A percentile compares a stretch with the other conserved stretches of the same genome.
Conservation (phyloP, 2,329 filamentous ascomycete genomes). For the Xylariomycetidae sp. region DNA sequence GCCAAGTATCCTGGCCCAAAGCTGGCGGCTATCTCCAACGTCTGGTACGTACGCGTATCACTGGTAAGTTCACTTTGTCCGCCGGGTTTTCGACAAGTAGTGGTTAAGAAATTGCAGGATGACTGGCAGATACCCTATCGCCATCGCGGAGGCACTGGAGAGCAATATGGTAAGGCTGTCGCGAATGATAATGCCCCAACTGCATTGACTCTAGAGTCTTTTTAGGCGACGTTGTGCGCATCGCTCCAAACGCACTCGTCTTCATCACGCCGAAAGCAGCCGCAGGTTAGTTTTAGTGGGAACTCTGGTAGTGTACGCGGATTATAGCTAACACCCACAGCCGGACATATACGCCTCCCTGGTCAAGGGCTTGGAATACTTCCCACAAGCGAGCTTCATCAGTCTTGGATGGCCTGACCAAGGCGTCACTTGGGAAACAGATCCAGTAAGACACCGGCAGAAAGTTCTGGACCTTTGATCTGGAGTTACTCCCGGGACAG, state of each 20-base stretch:
- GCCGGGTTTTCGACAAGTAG: no score
- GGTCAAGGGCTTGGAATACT: slow-evolving; percentile 3
- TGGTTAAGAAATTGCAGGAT: slow-evolving; percentile 2
- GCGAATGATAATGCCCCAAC: no score
- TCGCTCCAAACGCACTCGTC: slow-evolving; percentile 14
- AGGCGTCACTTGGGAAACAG: slow-evolving; percentile 6
- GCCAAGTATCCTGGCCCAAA: slow-evolving; percentile 4
- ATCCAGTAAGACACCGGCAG: slow-evolving; percentile 8
- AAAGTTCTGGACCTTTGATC: slow-evolving; percentile 6
- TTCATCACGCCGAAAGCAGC: slow-evolving; percentile 10
- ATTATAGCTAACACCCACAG: neutral
- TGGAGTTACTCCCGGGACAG: slow-evolving; percentile 5
- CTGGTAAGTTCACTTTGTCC: slow-evolving; percentile 2
- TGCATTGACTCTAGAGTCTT: neutral
- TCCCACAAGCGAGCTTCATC: slow-evolving; percentile 3
- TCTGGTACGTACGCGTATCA: slow-evolving; percentile 6
- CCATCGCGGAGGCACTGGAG: slow-evolving; percentile 1
- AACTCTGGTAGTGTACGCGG: neutral
- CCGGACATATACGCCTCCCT: slow-evolving; percentile 6
- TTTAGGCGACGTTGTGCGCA: slow-evolving; percentile 12
- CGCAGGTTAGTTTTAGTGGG: slow-evolving; percentile 1
- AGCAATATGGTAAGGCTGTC: slow-evolving; percentile 4
- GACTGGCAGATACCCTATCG: slow-evolving; percentile 4
- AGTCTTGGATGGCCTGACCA: slow-evolving; percentile 2
- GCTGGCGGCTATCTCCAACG: slow-evolving; percentile 5